These are phyloP conservation scores for Xanthoceras sorbifolium DNA, from an alignment of 345 rosid genomes.

Conservation along the genomic window DNA sequence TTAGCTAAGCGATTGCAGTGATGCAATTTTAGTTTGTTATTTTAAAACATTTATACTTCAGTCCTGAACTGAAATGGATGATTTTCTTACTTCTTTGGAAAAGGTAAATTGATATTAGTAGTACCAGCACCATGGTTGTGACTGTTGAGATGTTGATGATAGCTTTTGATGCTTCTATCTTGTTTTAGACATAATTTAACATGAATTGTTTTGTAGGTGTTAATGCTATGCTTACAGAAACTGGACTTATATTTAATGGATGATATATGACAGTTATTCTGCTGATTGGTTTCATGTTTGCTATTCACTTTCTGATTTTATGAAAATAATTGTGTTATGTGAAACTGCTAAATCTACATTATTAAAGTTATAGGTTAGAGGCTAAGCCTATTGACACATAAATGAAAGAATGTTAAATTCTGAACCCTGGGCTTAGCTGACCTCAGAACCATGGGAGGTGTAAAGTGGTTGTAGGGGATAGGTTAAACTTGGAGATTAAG, in stretches of 20 bases:
- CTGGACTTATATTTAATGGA: no score
- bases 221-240: no score
- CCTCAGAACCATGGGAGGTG: not conserved
- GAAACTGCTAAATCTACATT: not conserved
- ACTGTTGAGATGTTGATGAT: no score
- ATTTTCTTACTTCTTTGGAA: no score
- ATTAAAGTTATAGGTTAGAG: not conserved
- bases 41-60: not conserved
- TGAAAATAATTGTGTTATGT: not conserved
- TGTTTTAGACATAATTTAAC: no score
- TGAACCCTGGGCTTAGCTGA: not conserved
- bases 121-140: no score
- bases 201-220: no score
- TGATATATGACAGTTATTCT: no score
- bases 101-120: no score
- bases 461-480: no score
- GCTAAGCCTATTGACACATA: not conserved
- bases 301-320: not conserved
- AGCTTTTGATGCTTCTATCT: no score
- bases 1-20: not conserved
- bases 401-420: not conserved
- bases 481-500: no score
- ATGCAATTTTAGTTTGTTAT: not conserved
- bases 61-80: not conserved
- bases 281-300: not conserved